Evolutionary conservation across 345 rosid genomes (phyloP), one percentile per base, ranked within the genome.

Genomic region (Eucalyptus brandiana): DNA sequence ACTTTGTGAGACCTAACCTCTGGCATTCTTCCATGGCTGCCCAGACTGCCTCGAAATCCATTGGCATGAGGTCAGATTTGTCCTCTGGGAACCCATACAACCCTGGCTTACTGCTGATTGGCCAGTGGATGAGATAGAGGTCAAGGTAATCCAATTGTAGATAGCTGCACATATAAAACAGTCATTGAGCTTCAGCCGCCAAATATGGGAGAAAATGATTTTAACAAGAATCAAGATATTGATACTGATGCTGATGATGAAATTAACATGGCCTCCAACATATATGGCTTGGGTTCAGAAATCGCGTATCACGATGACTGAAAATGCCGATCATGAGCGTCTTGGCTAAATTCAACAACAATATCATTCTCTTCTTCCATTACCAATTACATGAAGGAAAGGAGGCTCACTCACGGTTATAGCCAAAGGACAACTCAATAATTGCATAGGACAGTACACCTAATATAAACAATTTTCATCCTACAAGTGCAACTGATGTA

Each of bases 81-180:
- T 94, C 94, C 37, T 96, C 92, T 1, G 99, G 99, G 92, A 91
- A 95, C 60, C 91, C 94, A 42, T 90, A 93, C 51, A 86, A 92
- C 44, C 97, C 99, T 0, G 95, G 95, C 87, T 94, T 96, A 0
- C 95, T 86, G 87, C 98, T 96, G 90, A 97, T 95, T 9, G 98
- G 99, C 99, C 99, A 97, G 89, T 97, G 99, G 44, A 96, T 93
- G 80, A 94, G 91, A 49, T 95, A 97, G 17, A 97, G 95, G 91
- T 97, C 98, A 86, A 97, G 89, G 90, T 94, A 95, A 87, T 95
- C 97, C 88, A 97, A 42, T 88, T 94, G 94, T 24, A 97, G 97
- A 87, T 95, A 93, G 87, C 99, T 96, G 91, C 56, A 37, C 53
- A 60, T 12, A 51, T 17, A 53, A 24, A 76, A 76, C 47, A 21